Base-by-base conservation (phyloP, 306 rosid species). In the Fragaria vesca region DNA sequence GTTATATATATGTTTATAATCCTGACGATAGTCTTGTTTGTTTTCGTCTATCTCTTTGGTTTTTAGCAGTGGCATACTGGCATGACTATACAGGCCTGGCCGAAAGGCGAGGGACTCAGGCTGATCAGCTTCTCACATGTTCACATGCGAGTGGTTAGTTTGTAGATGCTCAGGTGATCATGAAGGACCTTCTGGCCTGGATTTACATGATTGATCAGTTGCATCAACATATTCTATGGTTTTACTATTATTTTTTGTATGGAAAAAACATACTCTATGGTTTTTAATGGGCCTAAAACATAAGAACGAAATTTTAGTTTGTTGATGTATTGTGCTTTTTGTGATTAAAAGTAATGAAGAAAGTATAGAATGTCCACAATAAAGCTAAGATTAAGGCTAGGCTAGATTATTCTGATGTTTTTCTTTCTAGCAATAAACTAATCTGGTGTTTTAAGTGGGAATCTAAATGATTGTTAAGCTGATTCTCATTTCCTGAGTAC, bases 201-300 rank as follows among this genome's bases (percentile, higher is more conserved):
- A 71, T 50, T 71, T 71, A 50, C 18, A 71, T 71, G 75, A 68
- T 40, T 68, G 52, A 68, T 68, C 52, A 68, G 43, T n/a, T 68
- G 52, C 20, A 68, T 42, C 72, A 42, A 68, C 70, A 8, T 43
- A 10, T 43, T 43, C 47, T 43, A 43, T 8, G 24, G 76, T 28
- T 48, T 28, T 4, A 38, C 5, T 38, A 0, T 38, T 38, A 38
- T 38, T 38, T 4, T 38, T 38, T 38, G 42, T 38, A 38, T 36
- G 6, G 40, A 36, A 40, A 40, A 40, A 40, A 40, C 68, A 21
- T 65, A 65, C 42, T 67, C 3, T 42, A 69, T 10, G 40, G 66
- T 28, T 48, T 28, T 4, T 4, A 10, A 26, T 18, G 75, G 75
- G 46, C 18, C 62, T 45, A 30, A 71, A 50, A 68, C 34, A 36